Conservation (phyloP, 2,329 filamentous ascomycete species). For the Alternaria arborescens region DNA sequence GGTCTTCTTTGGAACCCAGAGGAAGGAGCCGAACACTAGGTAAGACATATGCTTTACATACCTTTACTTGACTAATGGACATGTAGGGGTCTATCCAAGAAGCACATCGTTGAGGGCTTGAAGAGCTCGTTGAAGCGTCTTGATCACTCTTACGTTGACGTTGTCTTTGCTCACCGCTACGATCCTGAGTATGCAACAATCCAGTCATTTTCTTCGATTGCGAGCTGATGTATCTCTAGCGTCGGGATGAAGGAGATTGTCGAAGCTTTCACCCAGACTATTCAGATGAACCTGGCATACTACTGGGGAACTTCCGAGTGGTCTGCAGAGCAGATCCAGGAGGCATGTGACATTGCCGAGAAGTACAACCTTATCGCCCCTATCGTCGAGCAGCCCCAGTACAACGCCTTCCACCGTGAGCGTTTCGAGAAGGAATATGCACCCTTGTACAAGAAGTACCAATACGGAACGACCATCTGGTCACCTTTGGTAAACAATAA, state of each 20-base stretch:
- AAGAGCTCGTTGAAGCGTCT: constrained; percentile 67
- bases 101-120: constrained; percentile 66
- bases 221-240: constrained; percentile 32
- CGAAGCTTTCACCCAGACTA: constrained; percentile 61
- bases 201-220: too few species aligned
- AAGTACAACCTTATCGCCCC: constrained; percentile 69
- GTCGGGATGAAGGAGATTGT: constrained; percentile 72
- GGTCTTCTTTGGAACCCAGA: constrained; percentile 64
- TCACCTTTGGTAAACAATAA: constrained; percentile 55
- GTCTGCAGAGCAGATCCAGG: constrained; percentile 66
- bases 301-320: constrained; percentile 65
- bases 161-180: constrained; percentile 69
- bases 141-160: constrained; percentile 71
- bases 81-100: constrained; percentile 55
- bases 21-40: constrained; percentile 65
- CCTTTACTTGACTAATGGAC: background rate
- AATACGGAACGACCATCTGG: constrained; percentile 67
- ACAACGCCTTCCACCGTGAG: constrained; percentile 69
- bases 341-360: constrained; percentile 67
- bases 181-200: constrained; percentile 55
- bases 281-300: constrained; percentile 66
- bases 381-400: constrained; percentile 64
- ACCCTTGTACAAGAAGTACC: constrained; percentile 64
- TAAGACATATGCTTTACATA: background rate
- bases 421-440: constrained; percentile 69